Evolutionary conservation across 768 basidiomycete species (phyloP).

Genomic region (Naganishia friedmannii): DNA sequence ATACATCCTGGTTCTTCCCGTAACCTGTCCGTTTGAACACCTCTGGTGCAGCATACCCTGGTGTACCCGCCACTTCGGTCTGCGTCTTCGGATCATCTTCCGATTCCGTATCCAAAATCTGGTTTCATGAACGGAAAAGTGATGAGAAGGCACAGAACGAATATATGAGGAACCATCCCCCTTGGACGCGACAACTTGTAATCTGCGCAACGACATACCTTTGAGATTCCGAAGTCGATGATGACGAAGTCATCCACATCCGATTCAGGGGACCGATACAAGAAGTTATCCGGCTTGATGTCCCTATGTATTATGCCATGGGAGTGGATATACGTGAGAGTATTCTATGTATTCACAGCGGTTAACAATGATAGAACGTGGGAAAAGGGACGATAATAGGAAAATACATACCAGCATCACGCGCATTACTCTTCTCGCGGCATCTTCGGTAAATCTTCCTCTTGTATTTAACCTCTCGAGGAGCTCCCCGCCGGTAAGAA

Average conservation of each 20-base stretch:
- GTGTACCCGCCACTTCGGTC: slow-evolving; percentile 38
- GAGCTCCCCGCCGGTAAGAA: slow-evolving; percentile 38
- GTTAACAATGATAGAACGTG: not conserved
- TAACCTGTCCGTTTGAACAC: slow-evolving; percentile 36
- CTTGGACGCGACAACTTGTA: not conserved
- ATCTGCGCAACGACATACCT: slow-evolving; percentile 27
- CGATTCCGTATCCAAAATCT: slow-evolving; percentile 31
- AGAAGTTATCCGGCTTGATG: slow-evolving; percentile 33
- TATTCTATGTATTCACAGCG: slow-evolving; percentile 3
- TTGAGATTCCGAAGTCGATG: slow-evolving; percentile 40
- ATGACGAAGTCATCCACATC: slow-evolving; percentile 36
- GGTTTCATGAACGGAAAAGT: not conserved
- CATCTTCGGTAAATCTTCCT: slow-evolving; percentile 39
- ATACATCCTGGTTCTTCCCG: slow-evolving; percentile 39
- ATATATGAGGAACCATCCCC: not conserved
- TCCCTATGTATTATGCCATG: slow-evolving; percentile 32
- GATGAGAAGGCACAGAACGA: not conserved
- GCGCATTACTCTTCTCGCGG: slow-evolving; percentile 31
- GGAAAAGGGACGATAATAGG: not conserved
- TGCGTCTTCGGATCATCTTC: slow-evolving; percentile 34
- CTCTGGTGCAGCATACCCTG: slow-evolving; percentile 40
- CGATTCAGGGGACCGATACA: slow-evolving; percentile 30
- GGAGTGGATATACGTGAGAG: slow-evolving; percentile 24
- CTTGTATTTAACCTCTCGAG: slow-evolving; percentile 34
- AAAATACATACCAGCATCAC: slow-evolving; percentile 35